These are phyloP conservation scores for Pythium pyrilobum DNA, from an alignment of 352 stramenopile genomes.

Conservation along the genomic window DNA sequence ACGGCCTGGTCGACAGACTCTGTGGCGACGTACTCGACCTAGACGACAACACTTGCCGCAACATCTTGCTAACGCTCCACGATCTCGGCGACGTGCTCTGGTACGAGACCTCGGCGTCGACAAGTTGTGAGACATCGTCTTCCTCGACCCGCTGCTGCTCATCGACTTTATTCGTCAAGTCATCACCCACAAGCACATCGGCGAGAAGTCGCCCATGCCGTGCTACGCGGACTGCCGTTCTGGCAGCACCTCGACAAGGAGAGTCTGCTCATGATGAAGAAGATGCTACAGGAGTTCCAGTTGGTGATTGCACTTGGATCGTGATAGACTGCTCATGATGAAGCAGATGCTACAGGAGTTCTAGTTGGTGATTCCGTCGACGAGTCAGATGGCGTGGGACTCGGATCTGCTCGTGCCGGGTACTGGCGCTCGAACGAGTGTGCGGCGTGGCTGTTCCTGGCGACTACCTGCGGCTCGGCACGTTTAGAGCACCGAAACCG, in stretches of 20 bases:
- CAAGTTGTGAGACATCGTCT: not conserved
- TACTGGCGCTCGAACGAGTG: not conserved
- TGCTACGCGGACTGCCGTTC: not conserved
- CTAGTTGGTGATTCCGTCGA: too few species aligned
- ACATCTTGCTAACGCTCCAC: constrained; percentile 7
- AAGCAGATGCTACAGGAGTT: too few species aligned
- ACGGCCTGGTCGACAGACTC: not conserved
- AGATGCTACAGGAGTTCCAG: constrained; percentile 11
- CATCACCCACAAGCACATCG: constrained; percentile 1
- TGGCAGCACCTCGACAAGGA: constrained; percentile 5
- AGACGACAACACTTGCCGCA: too few species aligned
- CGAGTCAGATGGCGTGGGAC: not conserved
- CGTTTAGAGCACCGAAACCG: not conserved
- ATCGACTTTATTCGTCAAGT: constrained; percentile 12
- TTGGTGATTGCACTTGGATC: constrained; percentile 7
- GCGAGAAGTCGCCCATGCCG: not conserved
- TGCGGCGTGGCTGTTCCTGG: not conserved
- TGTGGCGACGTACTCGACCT: not conserved
- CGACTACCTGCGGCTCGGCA: not conserved
- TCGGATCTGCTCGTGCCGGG: constrained; percentile 8
- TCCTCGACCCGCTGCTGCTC: constrained; percentile 6
- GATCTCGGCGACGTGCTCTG: constrained; percentile 11
- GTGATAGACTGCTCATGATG: too few species aligned
- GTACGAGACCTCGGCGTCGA: constrained; percentile 3
- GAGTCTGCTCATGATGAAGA: constrained; percentile 15